Evolutionary conservation across 176 grass and related monocot genomes (phyloP), one percentile per base, ranked within the genome.

Genomic region (Cocos nucifera): DNA sequence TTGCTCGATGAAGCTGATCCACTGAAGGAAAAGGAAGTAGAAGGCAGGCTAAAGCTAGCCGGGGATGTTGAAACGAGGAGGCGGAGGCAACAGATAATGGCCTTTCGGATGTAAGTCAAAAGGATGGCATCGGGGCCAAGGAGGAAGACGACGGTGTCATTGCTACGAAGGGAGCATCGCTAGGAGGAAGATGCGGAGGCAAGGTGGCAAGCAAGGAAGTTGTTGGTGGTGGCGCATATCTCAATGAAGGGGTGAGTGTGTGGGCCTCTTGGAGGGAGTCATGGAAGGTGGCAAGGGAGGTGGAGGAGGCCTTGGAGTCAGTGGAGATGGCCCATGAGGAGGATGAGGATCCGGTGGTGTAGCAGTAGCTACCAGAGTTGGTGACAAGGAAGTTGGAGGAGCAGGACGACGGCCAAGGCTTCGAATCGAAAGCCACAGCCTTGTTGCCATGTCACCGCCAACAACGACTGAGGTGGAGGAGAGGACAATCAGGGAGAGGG

Each of bases 121-220:
- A 3, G 23, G 23, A 1, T 1, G 2, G 23, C 23, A 22, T 1
- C 22, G 2, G 23, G 23, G 23, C 23, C 23, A 0, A 23, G 23
- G 23, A 23, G 1, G 80, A 97, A 85, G 3, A 91, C 75, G 5
- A 78, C 83, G 24, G 78, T 77, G 3, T 83, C 69, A 49, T 83
- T 83, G 73, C 82, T 79, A 6, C 78, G 69, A 12, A 97, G 75
- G 27, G 73, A 30, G 67, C 92, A 91, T 14, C 87, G 65, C 72
- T 82, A 87, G 18, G 80, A 55, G 2, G 44, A 17, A 10, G 63
- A 22, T 57, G 49, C 5, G 0, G 55, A 59, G 8, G 22, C 6
- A 49, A 83, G 85, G 77, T 75, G 87, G 58, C 78, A 73, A 19
- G 78, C 67, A 44, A 63, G 69, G 69, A 97, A 97, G 51, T 72